Evolutionary conservation across 2,329 filamentous ascomycete genomes (phyloP).

Genomic region (Gaeumannomyces tritici): DNA sequence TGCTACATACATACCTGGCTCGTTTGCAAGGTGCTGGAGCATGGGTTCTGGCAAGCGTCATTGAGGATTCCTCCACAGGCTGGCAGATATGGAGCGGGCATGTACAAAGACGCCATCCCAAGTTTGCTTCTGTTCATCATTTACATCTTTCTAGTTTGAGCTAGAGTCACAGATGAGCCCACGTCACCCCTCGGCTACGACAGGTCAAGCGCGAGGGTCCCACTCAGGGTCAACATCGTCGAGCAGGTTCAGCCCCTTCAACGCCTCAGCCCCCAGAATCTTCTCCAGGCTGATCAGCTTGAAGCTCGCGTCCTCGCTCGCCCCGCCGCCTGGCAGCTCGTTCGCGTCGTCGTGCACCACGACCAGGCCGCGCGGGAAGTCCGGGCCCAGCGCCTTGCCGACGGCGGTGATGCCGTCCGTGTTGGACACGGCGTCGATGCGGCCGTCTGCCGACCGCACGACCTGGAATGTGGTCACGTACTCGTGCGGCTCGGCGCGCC

Average conservation of each 20-base stretch:
- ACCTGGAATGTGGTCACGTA: conserved; percentile 40
- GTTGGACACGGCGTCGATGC: conserved; percentile 40
- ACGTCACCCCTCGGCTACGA: no score
- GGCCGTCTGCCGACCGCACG: conserved; percentile 25
- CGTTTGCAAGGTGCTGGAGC: no score
- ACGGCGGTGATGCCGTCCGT: conserved; percentile 42
- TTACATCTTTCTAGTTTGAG: no score
- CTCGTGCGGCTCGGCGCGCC: conserved; percentile 35
- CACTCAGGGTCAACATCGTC: conserved; percentile 25
- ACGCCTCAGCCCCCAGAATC: conserved; percentile 22
- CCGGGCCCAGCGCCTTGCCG: conserved; percentile 27
- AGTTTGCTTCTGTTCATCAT: no score
- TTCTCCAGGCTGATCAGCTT: conserved; percentile 35
- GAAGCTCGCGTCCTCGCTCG: conserved; percentile 36
- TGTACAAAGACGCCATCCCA: no score
- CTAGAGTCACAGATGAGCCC: no score
- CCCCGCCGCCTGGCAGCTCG: conserved; percentile 33
- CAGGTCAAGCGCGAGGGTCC: conserved; percentile 20
- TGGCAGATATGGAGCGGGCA: no score
- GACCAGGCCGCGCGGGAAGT: conserved; percentile 33
- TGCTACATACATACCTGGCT: no score
- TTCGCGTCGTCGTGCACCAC: conserved; percentile 46
- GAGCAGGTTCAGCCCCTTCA: conserved; percentile 19
- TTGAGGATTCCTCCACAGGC: no score
- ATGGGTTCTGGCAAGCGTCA: no score